Evolutionary conservation across 2,329 filamentous ascomycete genomes (phyloP), one percentile per base, ranked within the genome.

Genomic region (Penicillium sp.): DNA sequence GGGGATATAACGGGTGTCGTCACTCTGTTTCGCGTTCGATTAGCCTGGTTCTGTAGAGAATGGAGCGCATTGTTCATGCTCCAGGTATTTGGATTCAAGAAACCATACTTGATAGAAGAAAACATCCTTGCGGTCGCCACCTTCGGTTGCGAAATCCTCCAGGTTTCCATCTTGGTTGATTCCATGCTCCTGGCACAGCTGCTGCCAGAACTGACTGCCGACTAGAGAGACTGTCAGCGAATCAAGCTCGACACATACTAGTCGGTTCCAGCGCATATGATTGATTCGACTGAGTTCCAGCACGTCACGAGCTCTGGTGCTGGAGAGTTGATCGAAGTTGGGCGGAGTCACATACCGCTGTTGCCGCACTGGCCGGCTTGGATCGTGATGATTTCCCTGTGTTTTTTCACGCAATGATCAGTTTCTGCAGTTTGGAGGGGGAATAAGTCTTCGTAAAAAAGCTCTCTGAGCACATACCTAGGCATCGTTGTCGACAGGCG

Each of bases 311-410:
- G 28, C 42, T 24, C 28, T 24, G 39, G 3, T 50, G 45, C 44
- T 51, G 52, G 53, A 53, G 51, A 59, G 54, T 54, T 34, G 55
- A 49, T 58, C 52, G 55, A 62, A 59, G 64, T 58, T 61, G 59
- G 44, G 58, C 48, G 60, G 49, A 45, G 51, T 48, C 52, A 89
- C 90, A 82, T 74, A 96, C 92, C 93, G 86, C 92, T 97, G 80
- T 97, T 97, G 84, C 93, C 94, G 83, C 94, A 97, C 79, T 97
- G 94, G 84, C 94, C 94, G 63, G 95, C 93, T 79, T 99, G 94
- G 68, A 99, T 89, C 59, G 95, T 99, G 77, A 99, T 99, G 70
- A 99, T 99, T 85, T 99, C 94, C 78, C 94, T 97, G 67, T 1
- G 52, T 18, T 51, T 13, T 5, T 9, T 7, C 13, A 16, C 14